Evolutionary conservation across 2,329 filamentous ascomycete genomes (phyloP).

Genomic region (Fusarium hostae): DNA sequence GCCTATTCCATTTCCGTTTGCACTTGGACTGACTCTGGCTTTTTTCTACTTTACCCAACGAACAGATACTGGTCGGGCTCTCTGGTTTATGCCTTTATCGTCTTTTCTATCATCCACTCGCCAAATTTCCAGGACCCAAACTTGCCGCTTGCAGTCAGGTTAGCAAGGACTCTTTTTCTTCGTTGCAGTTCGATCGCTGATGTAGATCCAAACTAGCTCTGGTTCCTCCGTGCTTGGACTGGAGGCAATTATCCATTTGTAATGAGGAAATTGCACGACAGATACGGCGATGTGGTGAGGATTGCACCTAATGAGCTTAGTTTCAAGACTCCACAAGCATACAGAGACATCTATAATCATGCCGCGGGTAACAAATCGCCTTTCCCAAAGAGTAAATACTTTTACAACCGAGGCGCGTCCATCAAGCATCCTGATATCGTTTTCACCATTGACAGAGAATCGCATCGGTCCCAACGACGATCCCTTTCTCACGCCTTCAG

Average conservation of each 20-base stretch:
- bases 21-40: no score
- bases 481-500: conserved; percentile 15
- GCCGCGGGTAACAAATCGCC: not conserved
- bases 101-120: conserved; percentile 27
- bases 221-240: no score
- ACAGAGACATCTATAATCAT: conserved; percentile 29
- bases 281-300: conserved; percentile 30
- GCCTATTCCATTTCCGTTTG: no score
- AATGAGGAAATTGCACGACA: not conserved
- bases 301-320: conserved; percentile 29
- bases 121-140: conserved; percentile 32
- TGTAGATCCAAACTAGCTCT: no score
- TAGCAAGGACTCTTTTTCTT: not conserved
- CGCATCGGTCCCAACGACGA: not conserved
- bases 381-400: conserved; percentile 6
- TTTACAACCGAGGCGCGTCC: conserved; percentile 5
- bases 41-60: no score
- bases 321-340: conserved; percentile 15
- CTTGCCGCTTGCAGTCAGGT: conserved; percentile 24
- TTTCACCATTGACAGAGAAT: not conserved
- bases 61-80: no score
- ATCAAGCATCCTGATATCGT: not conserved
- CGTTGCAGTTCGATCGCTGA: no score
- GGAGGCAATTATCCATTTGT: no score
- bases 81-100: conserved; percentile 2